phyloP scores from a whole-genome alignment of 2,329 filamentous ascomycete species.

The Penicillium sp. region DNA sequence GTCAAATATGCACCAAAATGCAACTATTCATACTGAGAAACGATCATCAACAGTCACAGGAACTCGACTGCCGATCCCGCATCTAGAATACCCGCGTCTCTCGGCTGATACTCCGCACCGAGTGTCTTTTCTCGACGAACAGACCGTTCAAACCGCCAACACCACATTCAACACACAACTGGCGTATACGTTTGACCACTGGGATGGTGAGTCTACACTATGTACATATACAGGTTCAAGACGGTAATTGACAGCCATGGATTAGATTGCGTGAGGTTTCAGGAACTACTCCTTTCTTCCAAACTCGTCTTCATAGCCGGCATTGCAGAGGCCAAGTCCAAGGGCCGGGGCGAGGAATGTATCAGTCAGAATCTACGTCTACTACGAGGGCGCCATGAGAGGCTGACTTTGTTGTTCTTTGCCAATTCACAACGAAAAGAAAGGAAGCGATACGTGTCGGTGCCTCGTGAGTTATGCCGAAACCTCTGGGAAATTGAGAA shows the following conservation, averaged over 20 bases:
- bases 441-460: constrained; percentile 38
- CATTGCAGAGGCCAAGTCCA: constrained; percentile 41
- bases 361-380: constrained; percentile 43
- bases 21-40: constrained; percentile 2
- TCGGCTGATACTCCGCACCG: constrained; percentile 31
- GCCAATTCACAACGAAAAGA: constrained; percentile 41
- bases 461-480: constrained; percentile 35
- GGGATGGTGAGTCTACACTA: constrained; percentile 27
- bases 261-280: constrained; percentile 39
- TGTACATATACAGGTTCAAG: background rate
- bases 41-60: constrained; percentile 29
- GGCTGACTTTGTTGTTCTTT: constrained; percentile 36
- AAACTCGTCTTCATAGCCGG: constrained; percentile 39
- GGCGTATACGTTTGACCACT: constrained; percentile 41
- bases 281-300: constrained; percentile 37
- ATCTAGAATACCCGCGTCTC: constrained; percentile 40
- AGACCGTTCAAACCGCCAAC: constrained; percentile 37
- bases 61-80: constrained; percentile 37
- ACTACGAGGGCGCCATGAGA: constrained; percentile 32
- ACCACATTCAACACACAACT: constrained; percentile 39
- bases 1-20: background rate
- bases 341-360: constrained; percentile 42
- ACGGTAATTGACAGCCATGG: constrained; percentile 8
- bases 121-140: constrained; percentile 41
- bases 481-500: no score